Evolutionary conservation across 2,329 filamentous ascomycete species (phyloP), one percentile per base, ranked within the genome.

Genomic region (Colletotrichum lini): DNA sequence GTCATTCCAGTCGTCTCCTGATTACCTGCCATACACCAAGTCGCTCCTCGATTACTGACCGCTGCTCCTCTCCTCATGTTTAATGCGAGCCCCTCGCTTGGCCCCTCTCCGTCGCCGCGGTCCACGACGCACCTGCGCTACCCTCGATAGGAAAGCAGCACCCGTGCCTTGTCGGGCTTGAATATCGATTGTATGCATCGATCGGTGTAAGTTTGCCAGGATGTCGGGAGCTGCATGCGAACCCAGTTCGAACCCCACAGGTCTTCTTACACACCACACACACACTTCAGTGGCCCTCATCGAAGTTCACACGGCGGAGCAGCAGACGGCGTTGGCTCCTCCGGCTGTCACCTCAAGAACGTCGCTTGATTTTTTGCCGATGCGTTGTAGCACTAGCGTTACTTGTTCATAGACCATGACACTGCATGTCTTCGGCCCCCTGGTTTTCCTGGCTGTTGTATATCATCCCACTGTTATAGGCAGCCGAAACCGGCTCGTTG

Each of bases 1-100:
- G 67, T 66, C 54, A 60, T 70, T 38, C 30, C 47, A 26, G 47
- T 21, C 52, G 56, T 45, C 40, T 53, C n/a, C 21, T 5, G 26
- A 18, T 15, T 59, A 8, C 18, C 40, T 44, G 40, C 45, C 30
- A 59, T 40, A 40, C 67, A 65, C 53, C n/a, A 44, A 30, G 30
- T 40, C 66, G 66, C 66, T 50, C 60, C 47, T 42, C n/a, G n/a
- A 54, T 47, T 40, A 35, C 54, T 70, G 54, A 66, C 54, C 67
- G 61, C 63, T 26, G 18, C 62, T 70, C 54, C 18, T 56, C 67
- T 53, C 38, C 47, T 65, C 35, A 50, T 8, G 15, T 50, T 40
- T 45, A 44, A 59, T 47, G 62, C 63, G 45, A 59, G 21, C 52
- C 44, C 61, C 45, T 65, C 45, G 35, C 30, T 58, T 16, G 16